These are phyloP conservation scores for Hemisphaericaspora xylofermentans DNA, from an alignment of 1,139 yeast genomes.

Conservation along the genomic window DNA sequence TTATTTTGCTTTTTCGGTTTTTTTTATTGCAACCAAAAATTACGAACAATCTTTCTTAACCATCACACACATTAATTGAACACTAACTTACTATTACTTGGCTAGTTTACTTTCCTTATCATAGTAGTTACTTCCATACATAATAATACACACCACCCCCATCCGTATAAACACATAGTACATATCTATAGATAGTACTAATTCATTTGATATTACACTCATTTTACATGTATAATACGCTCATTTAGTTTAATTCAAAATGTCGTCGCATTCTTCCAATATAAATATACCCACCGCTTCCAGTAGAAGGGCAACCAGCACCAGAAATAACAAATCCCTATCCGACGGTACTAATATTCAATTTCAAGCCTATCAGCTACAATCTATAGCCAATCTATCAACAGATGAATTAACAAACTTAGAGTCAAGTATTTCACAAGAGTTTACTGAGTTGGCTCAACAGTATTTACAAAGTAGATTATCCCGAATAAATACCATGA, in stretches of 20 bases:
- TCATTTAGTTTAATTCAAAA: neutral
- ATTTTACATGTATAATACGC: too few relatives aligned
- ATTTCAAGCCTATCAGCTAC: neutral
- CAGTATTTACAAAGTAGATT: constrained; percentile 33
- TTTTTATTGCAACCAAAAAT: too few relatives aligned
- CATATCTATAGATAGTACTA: too few relatives aligned
- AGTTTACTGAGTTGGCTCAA: constrained; percentile 30
- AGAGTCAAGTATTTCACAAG: constrained; percentile 31
- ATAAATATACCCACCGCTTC: neutral
- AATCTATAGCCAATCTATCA: constrained; percentile 19
- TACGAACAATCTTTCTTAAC: too few relatives aligned
- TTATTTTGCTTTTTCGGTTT: too few relatives aligned
- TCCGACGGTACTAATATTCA: neutral
- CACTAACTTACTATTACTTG: too few relatives aligned
- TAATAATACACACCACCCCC: too few relatives aligned
- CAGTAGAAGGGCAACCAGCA: neutral
- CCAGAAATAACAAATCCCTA: neutral
- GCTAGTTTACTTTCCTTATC: too few relatives aligned
- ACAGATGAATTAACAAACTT: constrained; percentile 30
- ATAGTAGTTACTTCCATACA: too few relatives aligned
- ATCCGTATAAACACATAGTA: too few relatives aligned
- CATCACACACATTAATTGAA: too few relatives aligned
- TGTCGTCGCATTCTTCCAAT: neutral
- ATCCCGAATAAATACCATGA: constrained; percentile 30
- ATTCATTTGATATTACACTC: too few relatives aligned